Percentiles rank a stretch among this genome's conserved stretches.
Evolutionary conservation across 1,284 basidiomycete genomes (phyloP).

Genomic region (Trichosporon faecale): DNA sequence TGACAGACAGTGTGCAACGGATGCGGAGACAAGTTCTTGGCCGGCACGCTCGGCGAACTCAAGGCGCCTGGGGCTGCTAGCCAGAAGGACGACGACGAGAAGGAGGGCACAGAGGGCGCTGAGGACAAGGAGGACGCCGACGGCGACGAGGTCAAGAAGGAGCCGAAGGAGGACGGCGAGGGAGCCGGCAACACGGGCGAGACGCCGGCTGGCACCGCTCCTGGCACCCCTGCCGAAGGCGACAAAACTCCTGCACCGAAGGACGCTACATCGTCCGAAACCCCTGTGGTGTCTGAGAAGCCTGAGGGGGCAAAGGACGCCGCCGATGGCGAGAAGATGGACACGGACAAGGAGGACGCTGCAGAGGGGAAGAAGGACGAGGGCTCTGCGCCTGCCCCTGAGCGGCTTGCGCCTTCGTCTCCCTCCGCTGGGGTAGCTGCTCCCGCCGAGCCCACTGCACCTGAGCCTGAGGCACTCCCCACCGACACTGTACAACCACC

Average conservation of each 20-base stretch:
- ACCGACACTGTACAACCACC: background rate
- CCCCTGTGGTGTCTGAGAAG: background rate
- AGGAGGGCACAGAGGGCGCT: background rate
- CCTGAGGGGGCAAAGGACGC: background rate
- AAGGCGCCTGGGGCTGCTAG: slow-evolving; percentile 37
- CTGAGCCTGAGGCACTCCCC: background rate
- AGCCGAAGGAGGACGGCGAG: slow-evolving; percentile 4
- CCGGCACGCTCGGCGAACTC: slow-evolving; percentile 38
- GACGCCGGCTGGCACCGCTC: background rate
- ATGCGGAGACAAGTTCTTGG: slow-evolving; percentile 43
- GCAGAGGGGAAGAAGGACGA: background rate
- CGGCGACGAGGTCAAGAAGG: slow-evolving; percentile 8
- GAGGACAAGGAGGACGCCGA: background rate
- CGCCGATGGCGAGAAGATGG: background rate
- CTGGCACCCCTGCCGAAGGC: background rate
- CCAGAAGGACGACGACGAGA: slow-evolving; percentile 4
- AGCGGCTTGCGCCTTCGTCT: background rate
- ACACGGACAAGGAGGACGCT: background rate
- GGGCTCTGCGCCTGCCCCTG: background rate
- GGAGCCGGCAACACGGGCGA: background rate
- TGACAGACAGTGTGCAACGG: slow-evolving; percentile 40
- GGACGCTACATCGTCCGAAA: background rate
- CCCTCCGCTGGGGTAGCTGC: background rate
- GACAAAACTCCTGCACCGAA: slow-evolving; percentile 3
- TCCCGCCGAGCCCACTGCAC: background rate